Base-by-base conservation (phyloP, 2,329 filamentous ascomycete species). In the Magnaporthiopsis poae region DNA sequence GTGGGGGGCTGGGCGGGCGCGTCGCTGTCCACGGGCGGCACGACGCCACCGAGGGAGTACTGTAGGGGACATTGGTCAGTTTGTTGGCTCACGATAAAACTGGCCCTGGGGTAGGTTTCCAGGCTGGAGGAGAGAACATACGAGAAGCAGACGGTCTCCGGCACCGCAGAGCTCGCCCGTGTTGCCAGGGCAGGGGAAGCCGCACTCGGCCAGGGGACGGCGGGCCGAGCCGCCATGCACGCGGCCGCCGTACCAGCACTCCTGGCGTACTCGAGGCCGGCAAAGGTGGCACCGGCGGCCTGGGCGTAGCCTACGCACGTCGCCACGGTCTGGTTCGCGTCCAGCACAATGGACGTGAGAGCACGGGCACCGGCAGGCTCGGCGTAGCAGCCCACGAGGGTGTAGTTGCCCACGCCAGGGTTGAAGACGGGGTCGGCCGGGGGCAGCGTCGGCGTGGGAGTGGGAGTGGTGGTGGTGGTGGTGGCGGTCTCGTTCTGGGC, bases 1-100 rank as follows among this genome's bases (percentile, higher is more conserved):
- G 71, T 81, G 84, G 87, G 60, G 80, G 82, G 1, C 73, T 70
- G 81, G 81, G 33, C 80, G 74, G 8, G 70, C 76, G 4, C 75
- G 77, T 65, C 27, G 62, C 61, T 15, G 66, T 68, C 12, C 46
- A 56, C 5, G 46, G 46, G 46, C 7, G 46, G 46, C 21, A 11
- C 46, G 7, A 25, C 46, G 5, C 46, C 46, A 25, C 46, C 46
- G 7, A 9, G 21, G 21, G 46, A 56, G 46, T 56, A 56, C 39
- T 46, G 39, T 46, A 46, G 39, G 13, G 15, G 39, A 18, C 5
- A 18, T 4, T 46, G 39, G 39, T 46, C 39, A 46, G 39, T 46
- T 46, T 15, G 39, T 46, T 15, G 15, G 39, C 13, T 18, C 15
- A 18, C 18, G 12, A 39, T 27, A 39, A 15, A 39, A 5, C 33